These are phyloP conservation scores for Colletotrichum sojae DNA, from an alignment of 2,329 filamentous ascomycete species.

Conservation along the genomic window DNA sequence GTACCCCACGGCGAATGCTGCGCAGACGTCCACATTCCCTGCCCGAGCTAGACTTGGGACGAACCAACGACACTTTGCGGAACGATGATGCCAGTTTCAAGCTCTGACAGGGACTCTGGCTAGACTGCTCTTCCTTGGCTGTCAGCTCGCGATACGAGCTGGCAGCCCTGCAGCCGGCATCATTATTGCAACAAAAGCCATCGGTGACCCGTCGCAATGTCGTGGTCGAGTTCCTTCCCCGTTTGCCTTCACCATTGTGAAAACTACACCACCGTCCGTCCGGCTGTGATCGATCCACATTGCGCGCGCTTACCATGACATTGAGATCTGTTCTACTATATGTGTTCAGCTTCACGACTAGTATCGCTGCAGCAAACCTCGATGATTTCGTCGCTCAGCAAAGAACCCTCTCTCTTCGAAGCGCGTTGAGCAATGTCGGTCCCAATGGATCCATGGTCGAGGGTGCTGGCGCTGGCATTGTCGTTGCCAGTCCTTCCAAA, in stretches of 20 bases:
- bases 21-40: slow-evolving; percentile 18
- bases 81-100: slow-evolving; percentile 31
- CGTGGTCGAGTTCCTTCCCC: not conserved
- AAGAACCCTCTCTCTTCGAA: slow-evolving; percentile 62
- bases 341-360: slow-evolving; percentile 19
- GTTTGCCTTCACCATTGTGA: not conserved
- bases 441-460: slow-evolving; percentile 61
- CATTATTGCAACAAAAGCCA: too few relatives aligned
- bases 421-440: slow-evolving; percentile 70
- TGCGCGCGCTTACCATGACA: slow-evolving; percentile 2
- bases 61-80: slow-evolving; percentile 24
- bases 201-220: too few relatives aligned
- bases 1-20: not conserved
- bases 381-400: slow-evolving; percentile 58
- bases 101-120: not conserved
- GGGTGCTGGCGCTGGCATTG: slow-evolving; percentile 64
- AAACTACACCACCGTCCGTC: not conserved
- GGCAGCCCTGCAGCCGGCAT: too few relatives aligned
- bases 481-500: slow-evolving; percentile 70
- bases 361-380: slow-evolving; percentile 26
- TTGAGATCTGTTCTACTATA: slow-evolving; percentile 10
- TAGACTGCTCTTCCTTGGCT: not conserved
- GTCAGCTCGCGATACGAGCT: too few relatives aligned
- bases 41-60: slow-evolving; percentile 11
- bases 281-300: not conserved